Evolutionary conservation across 1,284 basidiomycete species (phyloP), one percentile per base, ranked within the genome.

Genomic region (Porodaedalea pini): DNA sequence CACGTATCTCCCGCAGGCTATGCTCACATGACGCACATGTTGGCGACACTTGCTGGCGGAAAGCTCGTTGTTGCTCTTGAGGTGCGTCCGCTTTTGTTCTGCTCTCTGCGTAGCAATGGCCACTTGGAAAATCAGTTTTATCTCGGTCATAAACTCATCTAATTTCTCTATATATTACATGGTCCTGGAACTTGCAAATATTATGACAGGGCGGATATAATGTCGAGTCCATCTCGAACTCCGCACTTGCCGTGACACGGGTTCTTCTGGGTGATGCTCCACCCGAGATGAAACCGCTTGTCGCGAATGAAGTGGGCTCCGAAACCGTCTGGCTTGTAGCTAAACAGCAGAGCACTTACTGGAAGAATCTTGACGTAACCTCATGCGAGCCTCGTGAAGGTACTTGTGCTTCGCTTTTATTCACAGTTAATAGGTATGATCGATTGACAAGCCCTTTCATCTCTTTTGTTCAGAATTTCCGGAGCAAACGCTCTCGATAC

Each of bases 1-100:
- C 77, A 85, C 62, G 95, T 99, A 57, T 83, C 91, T 1, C 97
- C 97, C 0, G 81, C 85, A n/a, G 96, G 94, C 1, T 99, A 94
- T 70, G 94, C 94, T 0, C 96, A 98, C 67, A 98, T 99, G 95
- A 98, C 97, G 2, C 91, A 98, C 67, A 94, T 97, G 88, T 78
- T 99, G 2, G 82, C 85, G 41, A 85, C 89, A n/a, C 78, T 99
- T 7, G 95, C 96, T 10, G 82, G 86, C 3, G 97, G 97, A 4
- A 89, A 86, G 65, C 66, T 98, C 5, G 92, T 97, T 11, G 93
- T 97, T 21, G 94, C 94, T 3, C 81, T 99, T 27, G 97, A 99
- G 82, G 94, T 94, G 58, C 49, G 71, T 62, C 36, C n/a, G n/a
- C n/a, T 51, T 48, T 34, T 32, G 15, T 51, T 62, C 41, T 44